phyloP scores from a whole-genome alignment of 257 asterid species.

The Ballota nigra region DNA sequence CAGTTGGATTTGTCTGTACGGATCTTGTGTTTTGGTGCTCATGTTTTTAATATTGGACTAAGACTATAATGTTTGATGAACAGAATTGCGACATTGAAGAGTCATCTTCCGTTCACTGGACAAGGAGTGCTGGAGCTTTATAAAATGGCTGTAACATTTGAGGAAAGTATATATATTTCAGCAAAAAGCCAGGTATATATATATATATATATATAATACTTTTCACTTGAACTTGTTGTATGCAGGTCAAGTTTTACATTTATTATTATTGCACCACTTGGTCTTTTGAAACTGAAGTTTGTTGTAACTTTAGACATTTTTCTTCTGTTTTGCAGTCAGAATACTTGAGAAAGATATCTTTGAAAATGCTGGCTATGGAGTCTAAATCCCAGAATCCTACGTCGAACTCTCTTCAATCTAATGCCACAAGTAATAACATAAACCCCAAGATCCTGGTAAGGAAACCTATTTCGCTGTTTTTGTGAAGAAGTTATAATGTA shows the following conservation, averaged over 20 bases:
- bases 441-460: constrained; percentile 69
- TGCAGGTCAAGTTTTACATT: not conserved
- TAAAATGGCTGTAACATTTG: constrained; percentile 78
- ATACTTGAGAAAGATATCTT: constrained; percentile 75
- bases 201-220: not conserved
- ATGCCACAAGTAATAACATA: constrained; percentile 51
- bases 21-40: not conserved
- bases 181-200: constrained; percentile 82
- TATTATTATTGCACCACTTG: not conserved
- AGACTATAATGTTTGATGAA: constrained; percentile 22
- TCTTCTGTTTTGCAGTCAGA: constrained; percentile 52
- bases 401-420: constrained; percentile 47
- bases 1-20: too few relatives aligned
- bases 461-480: not conserved
- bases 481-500: not conserved
- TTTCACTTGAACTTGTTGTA: constrained; percentile 7
- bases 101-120: constrained; percentile 85
- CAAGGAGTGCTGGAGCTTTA: constrained; percentile 74
- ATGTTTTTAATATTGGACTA: constrained; percentile 7
- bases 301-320: not conserved
- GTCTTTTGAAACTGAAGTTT: not conserved
- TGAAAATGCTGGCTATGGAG: constrained; percentile 88
- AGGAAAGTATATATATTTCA: constrained; percentile 71
- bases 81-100: constrained; percentile 80
- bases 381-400: constrained; percentile 65